Base-by-base conservation (phyloP, 1,139 yeast genomes). In the Geotrichum macrosporum region DNA sequence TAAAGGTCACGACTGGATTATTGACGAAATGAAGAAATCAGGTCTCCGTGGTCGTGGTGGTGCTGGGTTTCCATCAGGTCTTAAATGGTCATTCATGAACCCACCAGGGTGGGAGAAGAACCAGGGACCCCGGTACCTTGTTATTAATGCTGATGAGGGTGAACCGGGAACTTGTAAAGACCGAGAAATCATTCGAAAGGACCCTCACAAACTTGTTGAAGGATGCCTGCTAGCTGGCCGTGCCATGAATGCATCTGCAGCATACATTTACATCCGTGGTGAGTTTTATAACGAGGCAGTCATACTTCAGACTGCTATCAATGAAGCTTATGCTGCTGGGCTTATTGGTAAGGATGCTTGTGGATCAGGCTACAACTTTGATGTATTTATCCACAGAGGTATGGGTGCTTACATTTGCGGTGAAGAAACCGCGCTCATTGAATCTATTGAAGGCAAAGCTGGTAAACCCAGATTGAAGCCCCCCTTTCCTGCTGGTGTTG, bases 21-120 rank as follows among this genome's bases (percentile, higher is more conserved):
- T 84, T 61, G 85, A 81, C 61, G 94, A 85, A 68, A 80, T 84
- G 73, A 85, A 85, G 67, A 77, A 80, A 62, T 81, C 89, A 8
- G 94, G 94, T 16, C 74, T 85, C 56, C 79, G 95, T 67, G 95
- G 95, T 50, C 80, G 95, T 70, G 95, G 95, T 52, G 95, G 95
- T 60, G 95, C 95, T 38, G 95, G 95, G 20, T 85, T 85, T 74
- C 95, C 95, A 44, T 79, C 88, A 21, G 95, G 95, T 41, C 75
- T 85, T 61, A 85, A 85, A 68, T 85, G 94, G 94, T 83, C 94
- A 16, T 85, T 85, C 63, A 85, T 85, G 95, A 85, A 85, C 69
- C 95, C 95, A 45, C 95, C 95, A 44, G 92, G 92, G 52, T 85
- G 95, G 95, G 94, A 85, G 57, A 85, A 84, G 65, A 84, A 84